A percentile compares a stretch with the other conserved stretches of the same genome.
Conservation (phyloP, 805 yeast genomes). For the Vanderwaltozyma polyspora region DNA sequence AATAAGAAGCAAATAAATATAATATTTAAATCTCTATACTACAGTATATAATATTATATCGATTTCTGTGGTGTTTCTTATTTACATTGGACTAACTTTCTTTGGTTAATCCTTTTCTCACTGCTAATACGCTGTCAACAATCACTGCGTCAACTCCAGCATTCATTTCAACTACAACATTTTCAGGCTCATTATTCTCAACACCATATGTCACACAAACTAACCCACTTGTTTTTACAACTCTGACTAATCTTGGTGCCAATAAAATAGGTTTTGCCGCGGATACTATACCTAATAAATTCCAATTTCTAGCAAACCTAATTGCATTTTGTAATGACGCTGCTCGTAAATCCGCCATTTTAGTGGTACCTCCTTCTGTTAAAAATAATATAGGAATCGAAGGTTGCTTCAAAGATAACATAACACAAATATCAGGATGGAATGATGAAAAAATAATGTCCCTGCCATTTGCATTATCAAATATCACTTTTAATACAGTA, state of each 20-base stretch:
- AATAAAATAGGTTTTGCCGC: constrained; percentile 79
- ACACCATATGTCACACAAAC: constrained; percentile 90
- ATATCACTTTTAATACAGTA: constrained; percentile 68
- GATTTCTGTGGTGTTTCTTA: too few species aligned
- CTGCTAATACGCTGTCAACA: constrained; percentile 88
- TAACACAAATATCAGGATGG: constrained; percentile 85
- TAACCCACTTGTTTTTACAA: constrained; percentile 82
- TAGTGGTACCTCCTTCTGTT: constrained; percentile 75
- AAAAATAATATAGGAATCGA: constrained; percentile 81
- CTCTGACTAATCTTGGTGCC: constrained; percentile 82
- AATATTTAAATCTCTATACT: too few species aligned
- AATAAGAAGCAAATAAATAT: too few species aligned
- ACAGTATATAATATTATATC: too few species aligned
- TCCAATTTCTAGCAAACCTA: constrained; percentile 84
- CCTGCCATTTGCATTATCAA: constrained; percentile 65
- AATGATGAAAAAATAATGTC: constrained; percentile 86
- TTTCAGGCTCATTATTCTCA: constrained; percentile 72
- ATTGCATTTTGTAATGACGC: constrained; percentile 82
- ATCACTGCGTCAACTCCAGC: constrained; percentile 99
- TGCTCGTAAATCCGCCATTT: constrained; percentile 87
- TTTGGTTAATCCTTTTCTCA: constrained; percentile 64
- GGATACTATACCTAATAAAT: constrained; percentile 79
- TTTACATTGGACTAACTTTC: too few species aligned
- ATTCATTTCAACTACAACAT: constrained; percentile 73
- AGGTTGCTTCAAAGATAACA: constrained; percentile 85